A percentile compares a stretch with the other conserved stretches of the same genome.
Conservation (phyloP, 1,284 basidiomycete species). For the Moesziomyces antarcticus region DNA sequence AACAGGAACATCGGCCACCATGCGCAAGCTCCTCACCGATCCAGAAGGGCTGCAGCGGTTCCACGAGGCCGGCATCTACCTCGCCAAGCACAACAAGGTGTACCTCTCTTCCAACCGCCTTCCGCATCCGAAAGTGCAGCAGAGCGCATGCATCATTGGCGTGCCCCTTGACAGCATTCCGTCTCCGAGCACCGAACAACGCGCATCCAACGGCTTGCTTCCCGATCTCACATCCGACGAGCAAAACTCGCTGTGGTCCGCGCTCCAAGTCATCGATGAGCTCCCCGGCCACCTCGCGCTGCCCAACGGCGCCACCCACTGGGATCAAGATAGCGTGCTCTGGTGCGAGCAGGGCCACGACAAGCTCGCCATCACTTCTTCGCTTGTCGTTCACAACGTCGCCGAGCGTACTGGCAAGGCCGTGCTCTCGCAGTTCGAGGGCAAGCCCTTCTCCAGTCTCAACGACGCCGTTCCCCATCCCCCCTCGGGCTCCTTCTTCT, state of each 20-base stretch:
- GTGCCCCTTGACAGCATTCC: conserved; percentile 24
- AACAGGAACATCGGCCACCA: conserved; percentile 4
- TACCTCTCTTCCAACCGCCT: conserved; percentile 43
- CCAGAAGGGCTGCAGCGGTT: conserved; percentile 31
- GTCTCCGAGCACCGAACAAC: conserved; percentile 1
- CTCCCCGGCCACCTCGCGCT: conserved; percentile 31
- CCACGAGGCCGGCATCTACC: conserved; percentile 48
- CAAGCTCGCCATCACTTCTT: conserved; percentile 22
- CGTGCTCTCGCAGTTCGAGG: conserved; percentile 15
- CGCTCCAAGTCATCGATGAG: conserved; percentile 18
- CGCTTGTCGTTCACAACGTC: conserved; percentile 34
- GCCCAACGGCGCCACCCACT: conserved; percentile 43
- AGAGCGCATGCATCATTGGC: conserved; percentile 24
- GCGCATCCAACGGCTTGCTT: conserved; percentile 9
- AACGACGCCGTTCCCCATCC: conserved; percentile 49
- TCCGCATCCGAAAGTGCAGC: conserved; percentile 13
- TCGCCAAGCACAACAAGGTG: conserved; percentile 38
- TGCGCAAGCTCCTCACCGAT: conserved; percentile 35
- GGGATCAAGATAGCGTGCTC: conserved; percentile 42
- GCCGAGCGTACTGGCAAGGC: conserved; percentile 9
- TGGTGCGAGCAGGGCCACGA: conserved; percentile 50
- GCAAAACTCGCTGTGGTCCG: conserved; percentile 27
- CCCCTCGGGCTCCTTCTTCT: conserved; percentile 42
- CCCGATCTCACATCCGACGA: conserved; percentile 16
- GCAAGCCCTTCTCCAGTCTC: conserved; percentile 50